Conservation (phyloP, 371 early-diverging fungal genomes). For the Thermomucor indicae-seudaticae region DNA sequence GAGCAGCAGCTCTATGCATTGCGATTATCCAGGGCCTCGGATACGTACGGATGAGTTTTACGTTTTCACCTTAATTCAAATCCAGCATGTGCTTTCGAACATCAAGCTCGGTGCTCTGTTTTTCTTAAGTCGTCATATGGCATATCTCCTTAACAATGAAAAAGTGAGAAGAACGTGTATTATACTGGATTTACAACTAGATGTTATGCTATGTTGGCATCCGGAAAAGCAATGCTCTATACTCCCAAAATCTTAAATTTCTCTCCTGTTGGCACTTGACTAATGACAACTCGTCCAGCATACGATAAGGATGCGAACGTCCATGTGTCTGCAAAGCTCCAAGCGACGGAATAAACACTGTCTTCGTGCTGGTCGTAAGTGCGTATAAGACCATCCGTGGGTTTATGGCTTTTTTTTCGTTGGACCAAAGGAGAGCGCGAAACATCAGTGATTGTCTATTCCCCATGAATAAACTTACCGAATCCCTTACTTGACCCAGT, state of each 20-base stretch:
- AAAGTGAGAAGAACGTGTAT: too few relatives aligned
- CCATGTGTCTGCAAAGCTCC: conserved; percentile 93
- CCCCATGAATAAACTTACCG: too few relatives aligned
- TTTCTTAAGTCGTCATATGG: too few relatives aligned
- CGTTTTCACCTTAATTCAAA: too few relatives aligned
- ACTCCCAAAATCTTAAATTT: conserved; percentile 84
- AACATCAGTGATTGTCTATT: conserved; percentile 7
- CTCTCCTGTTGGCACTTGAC: conserved; percentile 80
- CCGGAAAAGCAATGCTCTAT: too few relatives aligned
- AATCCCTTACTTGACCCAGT: conserved; percentile 10
- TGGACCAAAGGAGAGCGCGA: not conserved
- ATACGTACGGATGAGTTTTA: too few relatives aligned
- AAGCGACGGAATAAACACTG: conserved; percentile 83
- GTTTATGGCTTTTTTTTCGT: conserved; percentile 31
- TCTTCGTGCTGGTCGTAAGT: conserved; percentile 92
- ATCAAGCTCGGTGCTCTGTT: too few relatives aligned
- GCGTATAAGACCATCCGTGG: conserved; percentile 76
- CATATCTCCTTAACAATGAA: too few relatives aligned
- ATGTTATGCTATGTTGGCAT: too few relatives aligned
- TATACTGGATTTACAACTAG: too few relatives aligned
- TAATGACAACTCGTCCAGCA: conserved; percentile 88
- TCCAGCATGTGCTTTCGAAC: too few relatives aligned
- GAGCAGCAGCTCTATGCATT: not conserved
- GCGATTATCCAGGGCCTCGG: too few relatives aligned
- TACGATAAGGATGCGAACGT: conserved; percentile 91